Evolutionary conservation across 148 eudicot species (phyloP), one percentile per base, ranked within the genome.

Genomic region (Rhododendron williamsianum): DNA sequence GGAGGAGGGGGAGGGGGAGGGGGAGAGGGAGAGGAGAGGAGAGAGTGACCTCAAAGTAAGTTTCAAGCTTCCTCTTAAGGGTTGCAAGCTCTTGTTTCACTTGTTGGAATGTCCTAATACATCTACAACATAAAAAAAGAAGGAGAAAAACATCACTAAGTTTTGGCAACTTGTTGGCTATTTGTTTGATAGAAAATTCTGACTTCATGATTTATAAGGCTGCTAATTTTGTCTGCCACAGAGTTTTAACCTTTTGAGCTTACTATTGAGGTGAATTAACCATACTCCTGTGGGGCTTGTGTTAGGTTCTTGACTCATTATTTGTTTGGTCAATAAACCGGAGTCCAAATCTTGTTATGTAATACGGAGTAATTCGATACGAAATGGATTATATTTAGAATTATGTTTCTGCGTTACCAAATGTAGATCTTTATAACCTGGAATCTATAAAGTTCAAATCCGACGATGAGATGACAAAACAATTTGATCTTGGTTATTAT

Each of bases 51-150:
- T 94, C 91, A 87, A 93, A 93, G 87, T 93, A 95, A 74, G 90
- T 78, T 60, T 93, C 96, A 45, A 95, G 94, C 87, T 92, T 92
- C 89, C 87, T 93, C 87, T 86, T 90, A 41, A 95, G 88, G 43
- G 88, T 87, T 6, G 86, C 88, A 78, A 93, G 91, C 87, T 95
- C 98, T 81, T 92, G 91, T 81, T 93, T 95, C 49, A 91, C 92
- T 76, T 87, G 87, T 82, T 93, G 91, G 83, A 93, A 92, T 80
- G 92, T 85, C 86, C 90, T 90, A 27, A 88, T 86, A 90, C 98
- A 95, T 90, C 96, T 95, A 87, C 71, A 41, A 33, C 73, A 67
- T 25, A 25, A 27, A 65, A 38, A 21, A 78, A 82, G 60, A 9
- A 49, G 81, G 72, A 15, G 25, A 41, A 76, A 76, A 76, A 38